Conservation (phyloP, 352 stramenopile species). For the Globisporangium spinosum region DNA sequence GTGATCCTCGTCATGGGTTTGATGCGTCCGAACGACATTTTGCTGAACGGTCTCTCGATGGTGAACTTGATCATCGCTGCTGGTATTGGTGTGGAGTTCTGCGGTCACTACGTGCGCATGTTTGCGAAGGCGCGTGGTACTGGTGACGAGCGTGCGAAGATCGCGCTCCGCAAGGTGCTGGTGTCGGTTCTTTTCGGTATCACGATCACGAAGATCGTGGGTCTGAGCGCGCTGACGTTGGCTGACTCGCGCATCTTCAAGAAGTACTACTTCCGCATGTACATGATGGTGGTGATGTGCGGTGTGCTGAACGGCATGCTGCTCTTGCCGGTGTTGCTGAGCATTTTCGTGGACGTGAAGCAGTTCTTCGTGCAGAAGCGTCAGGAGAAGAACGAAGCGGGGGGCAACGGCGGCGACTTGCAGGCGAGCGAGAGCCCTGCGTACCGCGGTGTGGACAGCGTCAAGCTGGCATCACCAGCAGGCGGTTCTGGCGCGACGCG, state of each 20-base stretch:
- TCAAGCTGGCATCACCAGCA: slow-evolving; percentile 15
- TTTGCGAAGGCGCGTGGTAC: slow-evolving; percentile 43
- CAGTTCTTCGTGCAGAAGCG: slow-evolving; percentile 36
- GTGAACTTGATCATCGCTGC: slow-evolving; percentile 85
- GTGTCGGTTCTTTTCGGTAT: slow-evolving; percentile 44
- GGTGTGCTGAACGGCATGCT: slow-evolving; percentile 80
- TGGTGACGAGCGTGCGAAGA: slow-evolving; percentile 29
- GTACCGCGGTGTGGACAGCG: slow-evolving; percentile 20
- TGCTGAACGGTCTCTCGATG: slow-evolving; percentile 82
- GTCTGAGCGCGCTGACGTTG: slow-evolving; percentile 32
- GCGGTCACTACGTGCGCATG: slow-evolving; percentile 67
- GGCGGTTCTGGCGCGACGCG: slow-evolving; percentile 19
- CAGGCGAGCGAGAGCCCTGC: slow-evolving; percentile 24
- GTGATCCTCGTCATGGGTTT: slow-evolving; percentile 49
- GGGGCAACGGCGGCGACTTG: not conserved
- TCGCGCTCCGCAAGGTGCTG: slow-evolving; percentile 34
- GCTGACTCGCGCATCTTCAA: slow-evolving; percentile 83
- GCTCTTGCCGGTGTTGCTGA: slow-evolving; percentile 58
- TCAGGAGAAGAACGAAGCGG: slow-evolving; percentile 19
- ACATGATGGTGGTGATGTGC: slow-evolving; percentile 77
- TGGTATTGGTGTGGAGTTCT: slow-evolving; percentile 82
- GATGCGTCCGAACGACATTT: slow-evolving; percentile 58
- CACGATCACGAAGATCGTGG: slow-evolving; percentile 37
- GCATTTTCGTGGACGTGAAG: slow-evolving; percentile 44
- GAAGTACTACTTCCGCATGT: slow-evolving; percentile 92